phyloP scores from a whole-genome alignment of 345 rosid genomes.

The Zanthoxylum bungeanum region DNA sequence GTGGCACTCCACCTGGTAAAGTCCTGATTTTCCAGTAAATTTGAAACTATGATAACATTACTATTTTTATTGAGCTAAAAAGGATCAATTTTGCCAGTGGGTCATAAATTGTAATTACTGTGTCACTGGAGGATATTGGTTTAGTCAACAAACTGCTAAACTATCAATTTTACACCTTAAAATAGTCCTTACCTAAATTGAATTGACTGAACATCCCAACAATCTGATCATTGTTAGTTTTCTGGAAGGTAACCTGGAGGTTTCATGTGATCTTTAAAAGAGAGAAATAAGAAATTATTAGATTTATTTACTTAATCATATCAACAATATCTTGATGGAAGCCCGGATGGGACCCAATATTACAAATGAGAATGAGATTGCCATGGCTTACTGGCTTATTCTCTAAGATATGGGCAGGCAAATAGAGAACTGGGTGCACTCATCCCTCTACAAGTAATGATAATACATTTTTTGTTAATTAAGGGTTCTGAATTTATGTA shows the following conservation, averaged over 20 bases:
- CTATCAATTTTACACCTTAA: conserved; percentile 17
- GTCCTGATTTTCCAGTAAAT: not conserved
- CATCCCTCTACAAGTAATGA: not conserved
- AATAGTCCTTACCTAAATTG: conserved; percentile 20
- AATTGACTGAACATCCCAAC: conserved; percentile 17
- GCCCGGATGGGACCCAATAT: not conserved
- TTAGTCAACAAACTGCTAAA: conserved; percentile 22
- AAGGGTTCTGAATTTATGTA: conserved; percentile 4
- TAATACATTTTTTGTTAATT: not conserved
- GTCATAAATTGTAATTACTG: not conserved
- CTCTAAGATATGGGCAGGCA: too few species aligned
- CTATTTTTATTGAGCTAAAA: not conserved
- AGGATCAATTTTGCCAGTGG: not conserved
- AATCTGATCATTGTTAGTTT: conserved; percentile 5
- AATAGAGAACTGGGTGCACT: not conserved
- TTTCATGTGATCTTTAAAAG: too few species aligned
- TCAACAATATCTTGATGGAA: not conserved
- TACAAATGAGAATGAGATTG: not conserved
- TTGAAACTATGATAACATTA: not conserved
- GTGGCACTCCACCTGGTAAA: conserved; percentile 99
- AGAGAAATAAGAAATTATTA: not conserved
- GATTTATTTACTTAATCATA: conserved; percentile 1
- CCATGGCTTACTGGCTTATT: not conserved
- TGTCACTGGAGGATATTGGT: conserved; percentile 19
- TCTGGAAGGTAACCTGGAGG: conserved; percentile 14